Evolutionary conservation across 2,329 filamentous ascomycete species (phyloP).

Genomic region (Bisporella sp.): DNA sequence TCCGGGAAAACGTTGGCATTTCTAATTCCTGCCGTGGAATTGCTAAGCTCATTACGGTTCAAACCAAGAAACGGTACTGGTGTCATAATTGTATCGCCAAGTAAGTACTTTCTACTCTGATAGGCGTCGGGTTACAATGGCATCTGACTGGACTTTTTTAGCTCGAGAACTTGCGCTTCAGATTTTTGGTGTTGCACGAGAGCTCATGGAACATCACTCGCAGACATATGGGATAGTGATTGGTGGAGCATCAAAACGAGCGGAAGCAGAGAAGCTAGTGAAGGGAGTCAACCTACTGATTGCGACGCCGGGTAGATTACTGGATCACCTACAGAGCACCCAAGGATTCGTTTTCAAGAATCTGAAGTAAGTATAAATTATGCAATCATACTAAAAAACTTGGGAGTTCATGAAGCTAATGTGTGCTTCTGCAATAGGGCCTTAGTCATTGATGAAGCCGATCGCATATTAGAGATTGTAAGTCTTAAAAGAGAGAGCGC

Average conservation of each 20-base stretch:
- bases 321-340: slow-evolving; percentile 93
- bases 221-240: slow-evolving; percentile 95
- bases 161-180: slow-evolving; percentile 86
- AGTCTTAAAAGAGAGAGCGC: no score
- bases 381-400: no score
- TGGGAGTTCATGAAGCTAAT: no score
- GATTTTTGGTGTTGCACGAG: slow-evolving; percentile 90
- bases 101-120: no score
- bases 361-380: slow-evolving; percentile 43
- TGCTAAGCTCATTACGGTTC: slow-evolving; percentile 83
- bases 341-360: slow-evolving; percentile 89
- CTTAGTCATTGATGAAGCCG: slow-evolving; percentile 92
- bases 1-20: slow-evolving; percentile 95
- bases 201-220: slow-evolving; percentile 90
- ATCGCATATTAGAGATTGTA: slow-evolving; percentile 87
- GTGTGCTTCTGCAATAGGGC: slow-evolving; percentile 33
- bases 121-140: no score
- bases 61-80: slow-evolving; percentile 93
- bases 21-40: slow-evolving; percentile 88
- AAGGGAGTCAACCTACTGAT: slow-evolving; percentile 95
- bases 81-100: slow-evolving; percentile 87
- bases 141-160: no score
- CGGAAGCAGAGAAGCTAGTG: slow-evolving; percentile 86
- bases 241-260: slow-evolving; percentile 82
- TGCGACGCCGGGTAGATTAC: slow-evolving; percentile 82